These are phyloP conservation scores for Metschnikowia borealis DNA, from an alignment of 805 yeast species.

Conservation along the genomic window DNA sequence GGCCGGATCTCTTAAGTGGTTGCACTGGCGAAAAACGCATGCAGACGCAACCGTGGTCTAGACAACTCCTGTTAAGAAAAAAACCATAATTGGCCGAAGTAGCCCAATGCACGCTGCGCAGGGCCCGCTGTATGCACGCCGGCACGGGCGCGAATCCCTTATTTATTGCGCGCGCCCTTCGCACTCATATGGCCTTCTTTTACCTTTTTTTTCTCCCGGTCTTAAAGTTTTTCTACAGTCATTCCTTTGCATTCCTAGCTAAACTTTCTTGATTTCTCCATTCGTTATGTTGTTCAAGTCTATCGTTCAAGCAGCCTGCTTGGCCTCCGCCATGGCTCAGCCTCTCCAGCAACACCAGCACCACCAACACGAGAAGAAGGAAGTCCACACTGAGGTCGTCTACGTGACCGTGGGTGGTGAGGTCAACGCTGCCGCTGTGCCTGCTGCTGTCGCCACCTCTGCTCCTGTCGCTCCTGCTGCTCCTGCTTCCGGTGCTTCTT, in stretches of 20 bases:
- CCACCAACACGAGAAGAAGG: conserved; percentile 48
- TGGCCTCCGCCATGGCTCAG: conserved; percentile 51
- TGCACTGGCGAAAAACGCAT: background rate
- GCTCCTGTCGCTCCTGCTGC: conserved; percentile 11
- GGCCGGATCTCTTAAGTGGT: background rate
- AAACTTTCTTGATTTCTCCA: conserved; percentile 18
- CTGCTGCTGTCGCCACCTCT: conserved; percentile 25
- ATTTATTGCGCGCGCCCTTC: conserved; percentile 3
- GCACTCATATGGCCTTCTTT: background rate
- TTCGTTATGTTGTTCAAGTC: conserved; percentile 45
- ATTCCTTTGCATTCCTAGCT: conserved; percentile 21
- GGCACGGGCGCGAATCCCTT: background rate
- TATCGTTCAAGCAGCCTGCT: conserved; percentile 46
- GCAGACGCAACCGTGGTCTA: conserved; percentile 2
- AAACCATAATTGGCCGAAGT: conserved; percentile 3
- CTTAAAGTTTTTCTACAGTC: conserved; percentile 31
- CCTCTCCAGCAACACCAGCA: conserved; percentile 54
- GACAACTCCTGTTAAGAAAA: conserved; percentile 3
- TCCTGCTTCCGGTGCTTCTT: conserved; percentile 10
- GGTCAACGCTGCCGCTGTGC: conserved; percentile 16
- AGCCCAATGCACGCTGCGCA: background rate
- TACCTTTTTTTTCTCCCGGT: conserved; percentile 13
- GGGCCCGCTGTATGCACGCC: background rate
- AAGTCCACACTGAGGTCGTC: conserved; percentile 47
- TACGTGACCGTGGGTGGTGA: conserved; percentile 45